These are phyloP conservation scores for Fusarium circinatum DNA, from an alignment of 2,329 filamentous ascomycete species.

Conservation along the genomic window DNA sequence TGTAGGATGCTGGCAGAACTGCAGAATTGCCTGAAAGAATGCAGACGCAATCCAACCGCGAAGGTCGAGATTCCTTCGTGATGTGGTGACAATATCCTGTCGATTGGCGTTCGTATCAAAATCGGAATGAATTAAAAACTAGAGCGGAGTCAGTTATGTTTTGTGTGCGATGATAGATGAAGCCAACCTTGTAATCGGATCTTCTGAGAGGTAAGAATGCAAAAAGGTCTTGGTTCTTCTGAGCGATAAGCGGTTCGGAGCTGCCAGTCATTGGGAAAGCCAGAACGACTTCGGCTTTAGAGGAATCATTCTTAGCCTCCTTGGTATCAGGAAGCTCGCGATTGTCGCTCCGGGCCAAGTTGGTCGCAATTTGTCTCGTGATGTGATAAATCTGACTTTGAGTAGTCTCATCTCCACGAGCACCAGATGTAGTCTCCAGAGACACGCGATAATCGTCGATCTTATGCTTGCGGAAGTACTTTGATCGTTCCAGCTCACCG, in stretches of 20 bases:
- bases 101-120: neutral
- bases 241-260: neutral
- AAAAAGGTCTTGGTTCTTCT: neutral
- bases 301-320: neutral
- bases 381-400: conserved; percentile 18
- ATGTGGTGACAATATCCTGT: neutral
- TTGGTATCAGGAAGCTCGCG: neutral
- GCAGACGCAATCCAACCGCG: neutral
- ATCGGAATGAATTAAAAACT: neutral
- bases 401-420: neutral
- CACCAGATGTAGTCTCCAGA: neutral
- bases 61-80: neutral
- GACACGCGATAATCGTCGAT: neutral
- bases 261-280: conserved; percentile 24
- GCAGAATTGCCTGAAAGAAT: neutral
- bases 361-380: neutral
- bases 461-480: neutral
- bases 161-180: fast-evolving
- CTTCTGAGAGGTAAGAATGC: neutral
- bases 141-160: fast-evolving
- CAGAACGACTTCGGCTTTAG: neutral
- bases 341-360: neutral
- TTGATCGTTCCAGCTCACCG: neutral
- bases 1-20: conserved; percentile 21
- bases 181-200: neutral